Percentiles rank a stretch among this genome's conserved stretches.
These are phyloP conservation scores for Stentor roeselii DNA, from an alignment of 73 alveolate genomes.

Conservation along the genomic window DNA sequence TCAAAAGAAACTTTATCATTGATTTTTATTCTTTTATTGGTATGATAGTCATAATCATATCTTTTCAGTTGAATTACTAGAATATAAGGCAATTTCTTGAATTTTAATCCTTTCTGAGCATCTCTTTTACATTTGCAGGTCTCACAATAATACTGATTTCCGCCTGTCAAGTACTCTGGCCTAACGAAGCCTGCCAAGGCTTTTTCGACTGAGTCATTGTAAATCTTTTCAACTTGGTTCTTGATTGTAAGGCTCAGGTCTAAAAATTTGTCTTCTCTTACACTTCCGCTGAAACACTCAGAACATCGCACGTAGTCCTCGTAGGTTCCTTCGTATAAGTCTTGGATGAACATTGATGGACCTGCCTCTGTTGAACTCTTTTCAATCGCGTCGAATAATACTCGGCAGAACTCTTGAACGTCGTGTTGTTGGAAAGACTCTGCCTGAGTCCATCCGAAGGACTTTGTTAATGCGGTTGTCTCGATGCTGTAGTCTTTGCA, in stretches of 20 bases:
- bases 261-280: constrained; percentile 61
- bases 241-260: constrained; percentile 84
- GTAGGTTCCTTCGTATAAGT: constrained; percentile 59
- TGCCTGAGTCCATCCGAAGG: constrained; percentile 54
- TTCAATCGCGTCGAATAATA: constrained; percentile 93
- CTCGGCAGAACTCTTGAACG: constrained; percentile 85
- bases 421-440: constrained; percentile 64
- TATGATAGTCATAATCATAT: constrained; percentile 73
- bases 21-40: constrained; percentile 66
- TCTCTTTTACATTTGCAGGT: constrained; percentile 80
- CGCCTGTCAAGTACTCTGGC: constrained; percentile 79
- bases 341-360: constrained; percentile 50
- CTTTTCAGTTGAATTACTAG: constrained; percentile 74
- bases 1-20: constrained; percentile 72
- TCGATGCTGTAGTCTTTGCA: constrained; percentile 25
- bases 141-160: constrained; percentile 82
- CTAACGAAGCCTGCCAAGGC: constrained; percentile 86
- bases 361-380: constrained; percentile 54
- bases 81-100: constrained; percentile 69
- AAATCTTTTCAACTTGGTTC: constrained; percentile 76
- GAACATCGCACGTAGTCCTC: constrained; percentile 71
- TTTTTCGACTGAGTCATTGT: constrained; percentile 75
- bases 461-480: constrained; percentile 40
- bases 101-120: constrained; percentile 84
- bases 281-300: constrained; percentile 77